Base-by-base conservation (phyloP, 1,139 yeast genomes). In the Candida pseudocylindracea region DNA sequence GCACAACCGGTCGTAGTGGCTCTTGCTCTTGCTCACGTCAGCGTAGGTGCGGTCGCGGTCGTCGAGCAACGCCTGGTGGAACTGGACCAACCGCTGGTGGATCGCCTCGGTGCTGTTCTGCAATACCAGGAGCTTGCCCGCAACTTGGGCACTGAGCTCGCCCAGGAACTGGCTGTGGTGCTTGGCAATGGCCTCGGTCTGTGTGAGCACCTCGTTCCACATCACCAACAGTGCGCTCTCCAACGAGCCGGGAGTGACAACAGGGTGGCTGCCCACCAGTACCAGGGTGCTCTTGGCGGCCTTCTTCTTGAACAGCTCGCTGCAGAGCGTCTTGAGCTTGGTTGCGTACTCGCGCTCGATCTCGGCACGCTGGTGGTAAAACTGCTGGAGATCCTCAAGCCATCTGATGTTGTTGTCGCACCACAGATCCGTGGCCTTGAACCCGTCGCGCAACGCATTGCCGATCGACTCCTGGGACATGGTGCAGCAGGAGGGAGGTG, bases 171-270 rank as follows among this genome's bases (percentile, higher is more conserved):
- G 53, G 28, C 52, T 49, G 42, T 70, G 72, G 44, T 80, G 93
- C 34, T 63, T 67, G 26, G 93, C 76, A 31, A 80, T 66, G 26
- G 64, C 59, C 48, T 85, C 95, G 0, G 95, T 80, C 46, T 81
- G 92, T 6, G 80, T 66, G 38, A 88, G 60, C 10, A 88, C 68
- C 41, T 81, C 93, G 32, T 72, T 79, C 98, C 98, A 88, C 4
- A 93, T 69, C n/a, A 81, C 93, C 40, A 85, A 54, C n/a, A 81
- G 65, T 0, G 95, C 94, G 40, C 80, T 67, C 46, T 91, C 98
- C 33, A 88, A 57, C 1, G 95, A 83, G 0, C 99, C 98, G 0
- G 98, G 96, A 0, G 99, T 88, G 35, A 80, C 66, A 31, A 72
- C 67, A 0, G 99, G 98, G 25, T 68, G 67, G 39, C 81, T 93